These are phyloP conservation scores for Wallemia mellicola DNA, from an alignment of 1,284 basidiomycete genomes.

Conservation along the genomic window DNA sequence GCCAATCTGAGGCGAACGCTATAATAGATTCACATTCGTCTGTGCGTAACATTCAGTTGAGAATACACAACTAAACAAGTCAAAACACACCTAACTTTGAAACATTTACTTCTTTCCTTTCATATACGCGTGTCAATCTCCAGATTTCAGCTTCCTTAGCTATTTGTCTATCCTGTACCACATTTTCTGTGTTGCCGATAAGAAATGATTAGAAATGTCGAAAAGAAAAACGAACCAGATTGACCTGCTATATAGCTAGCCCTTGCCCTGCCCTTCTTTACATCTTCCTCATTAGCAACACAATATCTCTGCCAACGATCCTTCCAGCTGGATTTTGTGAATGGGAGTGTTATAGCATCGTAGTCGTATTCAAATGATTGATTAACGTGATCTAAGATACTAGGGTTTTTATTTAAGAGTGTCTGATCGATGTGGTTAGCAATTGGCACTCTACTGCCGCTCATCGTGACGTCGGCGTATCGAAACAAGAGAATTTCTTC, in stretches of 20 bases:
- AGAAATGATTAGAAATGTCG: constrained; percentile 4
- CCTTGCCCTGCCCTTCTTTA: constrained; percentile 14
- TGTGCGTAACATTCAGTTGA: constrained; percentile 15
- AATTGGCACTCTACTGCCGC: not conserved
- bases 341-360: constrained; percentile 37
- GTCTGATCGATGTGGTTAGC: not conserved
- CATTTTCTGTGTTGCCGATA: constrained; percentile 14
- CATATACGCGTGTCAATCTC: constrained; percentile 51
- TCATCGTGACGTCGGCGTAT: not conserved
- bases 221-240: constrained; percentile 4
- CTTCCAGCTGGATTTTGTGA: constrained; percentile 64
- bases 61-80: no score
- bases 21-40: constrained; percentile 58
- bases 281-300: constrained; percentile 21
- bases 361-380: constrained; percentile 18
- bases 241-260: constrained; percentile 10
- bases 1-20: constrained; percentile 63
- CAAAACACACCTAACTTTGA: constrained; percentile 34
- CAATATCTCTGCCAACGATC: constrained; percentile 71
- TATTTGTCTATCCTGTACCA: constrained; percentile 21
- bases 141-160: constrained; percentile 59
- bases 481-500: not conserved
- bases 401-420: not conserved
- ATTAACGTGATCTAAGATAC: constrained; percentile 11
- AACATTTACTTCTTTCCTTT: constrained; percentile 60